Conservation (phyloP, 2,329 filamentous ascomycete genomes). For the Teratosphaeria gauchensis region DNA sequence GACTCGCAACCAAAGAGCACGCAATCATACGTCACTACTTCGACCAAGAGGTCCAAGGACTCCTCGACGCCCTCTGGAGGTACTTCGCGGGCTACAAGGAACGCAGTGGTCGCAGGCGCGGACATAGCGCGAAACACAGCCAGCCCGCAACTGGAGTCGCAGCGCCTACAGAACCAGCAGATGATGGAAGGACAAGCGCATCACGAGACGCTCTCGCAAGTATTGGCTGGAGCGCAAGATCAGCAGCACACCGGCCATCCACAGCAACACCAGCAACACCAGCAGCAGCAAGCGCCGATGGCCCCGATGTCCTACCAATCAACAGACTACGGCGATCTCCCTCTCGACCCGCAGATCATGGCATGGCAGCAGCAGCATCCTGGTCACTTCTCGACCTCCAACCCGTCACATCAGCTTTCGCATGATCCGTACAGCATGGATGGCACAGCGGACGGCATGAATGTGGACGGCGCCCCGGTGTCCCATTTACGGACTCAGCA, state of each 20-base stretch:
- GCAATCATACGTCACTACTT: slow-evolving; percentile 1
- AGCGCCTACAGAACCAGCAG: background rate
- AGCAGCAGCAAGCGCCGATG: slow-evolving; percentile 19
- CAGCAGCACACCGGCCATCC: slow-evolving; percentile 7
- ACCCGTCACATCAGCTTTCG: background rate
- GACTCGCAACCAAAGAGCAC: slow-evolving; percentile 45
- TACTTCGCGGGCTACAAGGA: background rate
- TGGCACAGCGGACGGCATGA: background rate
- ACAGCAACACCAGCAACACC: background rate
- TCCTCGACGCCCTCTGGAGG: background rate
- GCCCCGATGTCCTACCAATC: slow-evolving; percentile 27
- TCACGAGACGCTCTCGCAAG: slow-evolving; percentile 1
- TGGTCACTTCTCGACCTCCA: background rate
- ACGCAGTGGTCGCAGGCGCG: slow-evolving; percentile 2
- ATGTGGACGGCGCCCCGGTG: background rate
- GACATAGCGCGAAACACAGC: background rate
- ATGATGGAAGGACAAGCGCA: background rate
- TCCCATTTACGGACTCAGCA: background rate
- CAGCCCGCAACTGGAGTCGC: background rate
- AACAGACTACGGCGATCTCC: slow-evolving; percentile 41
- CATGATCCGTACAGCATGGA: background rate
- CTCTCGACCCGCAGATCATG: slow-evolving; percentile 54
- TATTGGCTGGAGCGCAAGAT: slow-evolving; percentile 1
- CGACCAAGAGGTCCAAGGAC: background rate
- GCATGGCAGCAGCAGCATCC: slow-evolving; percentile 7